Evolutionary conservation across 2,329 filamentous ascomycete species (phyloP).

Genomic region (Fusarium sp.): DNA sequence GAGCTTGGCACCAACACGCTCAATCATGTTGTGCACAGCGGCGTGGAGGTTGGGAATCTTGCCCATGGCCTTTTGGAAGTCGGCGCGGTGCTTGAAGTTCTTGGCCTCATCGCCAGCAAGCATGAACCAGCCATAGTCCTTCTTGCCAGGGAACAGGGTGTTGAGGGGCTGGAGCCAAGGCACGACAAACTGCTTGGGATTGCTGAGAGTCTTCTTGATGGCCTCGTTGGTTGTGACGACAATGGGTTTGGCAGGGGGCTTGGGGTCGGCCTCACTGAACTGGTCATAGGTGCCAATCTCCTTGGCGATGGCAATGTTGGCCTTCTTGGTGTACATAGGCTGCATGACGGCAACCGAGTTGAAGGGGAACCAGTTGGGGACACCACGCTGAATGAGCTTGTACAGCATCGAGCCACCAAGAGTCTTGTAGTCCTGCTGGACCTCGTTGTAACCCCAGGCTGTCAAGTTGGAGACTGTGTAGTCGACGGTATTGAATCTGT

Average conservation of each 20-base stretch:
- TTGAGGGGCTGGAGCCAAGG: constrained; percentile 51
- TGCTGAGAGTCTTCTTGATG: constrained; percentile 49
- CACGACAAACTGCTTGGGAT: constrained; percentile 48
- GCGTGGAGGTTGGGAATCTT: constrained; percentile 50
- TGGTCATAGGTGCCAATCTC: constrained; percentile 53
- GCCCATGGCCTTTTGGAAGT: constrained; percentile 47
- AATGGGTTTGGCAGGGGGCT: constrained; percentile 48
- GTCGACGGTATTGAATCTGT: constrained; percentile 69
- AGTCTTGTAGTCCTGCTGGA: constrained; percentile 48
- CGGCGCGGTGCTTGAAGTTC: constrained; percentile 49
- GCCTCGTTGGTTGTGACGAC: constrained; percentile 40
- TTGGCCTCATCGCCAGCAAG: constrained; percentile 50
- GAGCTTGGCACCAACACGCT: constrained; percentile 53
- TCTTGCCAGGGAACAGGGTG: constrained; percentile 51
- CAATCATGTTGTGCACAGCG: constrained; percentile 49
- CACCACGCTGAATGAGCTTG: constrained; percentile 58
- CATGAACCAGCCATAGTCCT: constrained; percentile 55
- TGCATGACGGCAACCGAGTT: constrained; percentile 60
- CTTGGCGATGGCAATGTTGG: constrained; percentile 54
- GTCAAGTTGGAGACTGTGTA: constrained; percentile 57
- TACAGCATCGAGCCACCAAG: constrained; percentile 58
- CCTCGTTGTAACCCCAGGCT: constrained; percentile 56
- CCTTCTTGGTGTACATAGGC: constrained; percentile 58
- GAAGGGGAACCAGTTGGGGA: constrained; percentile 58
- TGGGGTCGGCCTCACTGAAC: constrained; percentile 50